A percentile compares a stretch with the other conserved stretches of the same genome.
Conservation (phyloP, 495 filamentous ascomycete genomes). For the Tuber indicum region DNA sequence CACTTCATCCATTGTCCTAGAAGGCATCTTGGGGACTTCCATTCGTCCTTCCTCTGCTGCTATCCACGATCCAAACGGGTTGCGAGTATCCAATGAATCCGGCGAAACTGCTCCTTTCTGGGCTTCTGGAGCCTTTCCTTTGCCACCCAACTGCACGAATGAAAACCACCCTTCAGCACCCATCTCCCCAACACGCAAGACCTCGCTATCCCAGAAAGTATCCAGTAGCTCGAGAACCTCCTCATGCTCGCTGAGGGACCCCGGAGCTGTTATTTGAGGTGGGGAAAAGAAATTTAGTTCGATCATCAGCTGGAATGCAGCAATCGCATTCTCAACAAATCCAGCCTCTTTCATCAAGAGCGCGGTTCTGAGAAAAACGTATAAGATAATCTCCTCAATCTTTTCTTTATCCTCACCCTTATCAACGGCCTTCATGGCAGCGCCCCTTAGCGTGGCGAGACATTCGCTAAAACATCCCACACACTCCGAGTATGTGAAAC, state of each 20-base stretch:
- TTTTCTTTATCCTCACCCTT: slow-evolving; percentile 33
- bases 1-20: slow-evolving; percentile 58
- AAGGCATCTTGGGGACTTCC: slow-evolving; percentile 53
- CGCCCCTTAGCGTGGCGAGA: slow-evolving; percentile 49
- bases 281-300: slow-evolving; percentile 65
- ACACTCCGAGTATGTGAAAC: slow-evolving; percentile 64
- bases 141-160: slow-evolving; percentile 45
- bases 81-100: slow-evolving; percentile 20
- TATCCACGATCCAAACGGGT: slow-evolving; percentile 55
- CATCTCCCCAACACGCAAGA: slow-evolving; percentile 69
- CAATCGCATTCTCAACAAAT: slow-evolving; percentile 67
- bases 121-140: slow-evolving; percentile 44
- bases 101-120: slow-evolving; percentile 8
- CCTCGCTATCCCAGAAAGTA: slow-evolving; percentile 84
- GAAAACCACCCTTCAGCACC: slow-evolving; percentile 63
- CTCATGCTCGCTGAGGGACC: slow-evolving; percentile 18
- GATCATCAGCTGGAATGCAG: slow-evolving; percentile 74
- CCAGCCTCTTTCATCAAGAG: slow-evolving; percentile 71
- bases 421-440: slow-evolving; percentile 30
- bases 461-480: slow-evolving; percentile 53
- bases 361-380: slow-evolving; percentile 68
- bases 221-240: slow-evolving; percentile 41
- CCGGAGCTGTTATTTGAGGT: slow-evolving; percentile 17
- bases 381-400: slow-evolving; percentile 53
- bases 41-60: slow-evolving; percentile 52